These are phyloP conservation scores for Curvularia sp. DNA, from an alignment of 2,329 filamentous ascomycete genomes.

Conservation along the genomic window DNA sequence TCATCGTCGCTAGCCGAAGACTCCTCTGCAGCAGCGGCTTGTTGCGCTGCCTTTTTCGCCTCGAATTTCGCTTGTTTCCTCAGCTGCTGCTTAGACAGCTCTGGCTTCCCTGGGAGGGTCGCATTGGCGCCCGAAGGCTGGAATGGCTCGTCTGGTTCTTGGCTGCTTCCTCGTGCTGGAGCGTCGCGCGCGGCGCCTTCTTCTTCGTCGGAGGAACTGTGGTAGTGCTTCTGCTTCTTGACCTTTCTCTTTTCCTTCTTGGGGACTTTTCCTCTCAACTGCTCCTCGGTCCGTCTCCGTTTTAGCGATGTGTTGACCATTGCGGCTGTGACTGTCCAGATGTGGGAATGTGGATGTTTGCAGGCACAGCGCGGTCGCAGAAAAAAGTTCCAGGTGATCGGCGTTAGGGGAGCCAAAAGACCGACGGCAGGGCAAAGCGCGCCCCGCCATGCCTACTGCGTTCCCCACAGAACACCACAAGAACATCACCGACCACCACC, in stretches of 20 bases:
- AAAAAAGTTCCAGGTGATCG: conserved; percentile 39
- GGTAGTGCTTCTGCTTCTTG: conserved; percentile 68
- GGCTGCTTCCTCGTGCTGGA: conserved; percentile 28
- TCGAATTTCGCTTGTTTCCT: conserved; percentile 29
- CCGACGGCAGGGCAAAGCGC: conserved; percentile 46
- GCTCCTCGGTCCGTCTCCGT: conserved; percentile 67
- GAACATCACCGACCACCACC: conserved; percentile 19
- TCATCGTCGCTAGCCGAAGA: conserved; percentile 20
- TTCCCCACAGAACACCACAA: conserved; percentile 32
- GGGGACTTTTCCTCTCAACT: conserved; percentile 61
- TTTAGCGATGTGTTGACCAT: conserved; percentile 54
- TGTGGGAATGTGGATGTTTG: conserved; percentile 8
- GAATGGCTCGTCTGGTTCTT: conserved; percentile 37
- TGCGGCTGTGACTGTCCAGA: conserved; percentile 23
- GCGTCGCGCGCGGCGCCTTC: conserved; percentile 42
- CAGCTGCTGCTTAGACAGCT: conserved; percentile 24
- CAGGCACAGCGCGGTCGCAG: conserved; percentile 14
- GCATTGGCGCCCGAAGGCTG: conserved; percentile 35
- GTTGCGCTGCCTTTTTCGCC: conserved; percentile 25
- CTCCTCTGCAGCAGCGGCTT: conserved; percentile 19
- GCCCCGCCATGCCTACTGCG: conserved; percentile 21
- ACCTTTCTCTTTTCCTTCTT: conserved; percentile 64
- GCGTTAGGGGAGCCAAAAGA: conserved; percentile 26
- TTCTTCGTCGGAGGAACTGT: conserved; percentile 69
- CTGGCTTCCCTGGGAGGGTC: conserved; percentile 20